These are phyloP conservation scores for Xylaria curta DNA, from an alignment of 495 filamentous ascomycete genomes.

Conservation along the genomic window DNA sequence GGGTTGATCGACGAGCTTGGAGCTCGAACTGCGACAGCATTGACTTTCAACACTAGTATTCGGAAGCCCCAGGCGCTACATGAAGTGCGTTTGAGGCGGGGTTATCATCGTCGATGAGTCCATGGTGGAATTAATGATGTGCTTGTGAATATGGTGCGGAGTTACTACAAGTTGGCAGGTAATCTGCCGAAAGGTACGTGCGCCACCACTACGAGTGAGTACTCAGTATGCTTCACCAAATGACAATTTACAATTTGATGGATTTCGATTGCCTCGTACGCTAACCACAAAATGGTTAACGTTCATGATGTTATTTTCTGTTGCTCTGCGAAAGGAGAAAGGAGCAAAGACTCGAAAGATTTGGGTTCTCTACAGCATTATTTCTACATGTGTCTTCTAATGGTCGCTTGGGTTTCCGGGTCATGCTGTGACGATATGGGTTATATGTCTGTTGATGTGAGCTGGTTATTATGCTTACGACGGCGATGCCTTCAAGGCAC, in stretches of 20 bases:
- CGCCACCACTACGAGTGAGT: background rate
- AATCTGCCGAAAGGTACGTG: background rate
- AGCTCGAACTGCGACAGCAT: background rate
- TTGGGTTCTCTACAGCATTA: background rate
- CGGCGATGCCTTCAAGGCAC: background rate
- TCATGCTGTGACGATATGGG: background rate
- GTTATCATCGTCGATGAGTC: background rate
- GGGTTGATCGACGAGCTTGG: background rate
- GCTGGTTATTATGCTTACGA: background rate
- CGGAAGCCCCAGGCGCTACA: conserved; percentile 19
- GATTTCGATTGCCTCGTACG: background rate
- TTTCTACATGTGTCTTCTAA: background rate
- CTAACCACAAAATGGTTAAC: background rate
- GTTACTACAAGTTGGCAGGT: background rate
- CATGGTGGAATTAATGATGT: background rate
- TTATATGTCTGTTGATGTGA: background rate
- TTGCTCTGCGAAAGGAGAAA: background rate
- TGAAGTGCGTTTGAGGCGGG: background rate
- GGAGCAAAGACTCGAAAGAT: background rate
- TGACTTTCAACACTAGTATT: background rate
- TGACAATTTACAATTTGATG: background rate
- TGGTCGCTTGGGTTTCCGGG: background rate
- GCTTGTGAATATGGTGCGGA: background rate
- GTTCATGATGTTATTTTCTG: background rate
- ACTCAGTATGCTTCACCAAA: background rate